Evolutionary conservation across 1,139 yeast genomes (phyloP), one percentile per base, ranked within the genome.

Genomic region (Dujonia santamariae): DNA sequence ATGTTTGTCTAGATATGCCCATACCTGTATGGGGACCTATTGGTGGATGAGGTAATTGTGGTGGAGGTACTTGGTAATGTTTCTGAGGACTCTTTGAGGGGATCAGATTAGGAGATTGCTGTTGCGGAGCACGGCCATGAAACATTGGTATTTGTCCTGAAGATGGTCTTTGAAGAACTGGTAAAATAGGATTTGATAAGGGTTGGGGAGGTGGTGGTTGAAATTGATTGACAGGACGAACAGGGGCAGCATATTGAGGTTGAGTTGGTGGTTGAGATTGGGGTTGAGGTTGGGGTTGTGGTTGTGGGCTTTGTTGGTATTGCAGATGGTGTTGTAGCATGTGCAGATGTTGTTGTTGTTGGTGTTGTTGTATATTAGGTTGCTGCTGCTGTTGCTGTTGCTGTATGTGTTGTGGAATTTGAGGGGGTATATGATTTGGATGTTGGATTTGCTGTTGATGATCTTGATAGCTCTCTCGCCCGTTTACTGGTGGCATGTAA

Each of bases 341-440:
- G 7, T 15, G 29, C 12, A 7, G 29, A 13, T 5, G 21, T 17
- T 15, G 16, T 11, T 25, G 27, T 14, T 25, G 27, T 13, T 12
- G 27, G n/a, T n/a, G n/a, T n/a, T n/a, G n/a, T n/a, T n/a, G n/a
- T n/a, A n/a, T n/a, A n/a, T n/a, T n/a, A n/a, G n/a, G n/a, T n/a
- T n/a, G n/a, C 6, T 13, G 16, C 27, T 25, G 30, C 12, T 16
- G 30, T 18, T 16, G 30, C 11, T 16, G 19, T 16, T 27, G 30
- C 30, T 27, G 30, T 9, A 12, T 29, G 14, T 26, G 47, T 29
- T 28, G 42, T 40, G 27, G 41, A 37, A 16, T 30, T 16, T 20
- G 31, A 16, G 20, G 20, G 4, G 19, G 22, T 14, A 4, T 22
- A 19, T n/a, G n/a, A n/a, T n/a, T n/a, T n/a, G n/a, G 30, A 21